These are phyloP conservation scores for Wickerhamomyces silvicola DNA, from an alignment of 805 yeast genomes.

Conservation along the genomic window DNA sequence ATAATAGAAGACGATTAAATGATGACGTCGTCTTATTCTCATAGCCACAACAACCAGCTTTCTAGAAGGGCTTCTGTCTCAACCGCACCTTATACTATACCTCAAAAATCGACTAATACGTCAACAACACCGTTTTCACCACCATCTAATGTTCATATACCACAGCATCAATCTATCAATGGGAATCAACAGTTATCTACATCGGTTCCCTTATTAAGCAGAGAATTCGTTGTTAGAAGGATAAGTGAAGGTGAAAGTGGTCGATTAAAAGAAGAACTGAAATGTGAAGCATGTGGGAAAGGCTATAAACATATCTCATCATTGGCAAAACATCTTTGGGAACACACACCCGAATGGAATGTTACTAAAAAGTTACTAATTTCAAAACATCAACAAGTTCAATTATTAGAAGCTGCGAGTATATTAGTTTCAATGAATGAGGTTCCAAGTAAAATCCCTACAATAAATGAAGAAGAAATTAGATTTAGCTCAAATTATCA, in stretches of 20 bases:
- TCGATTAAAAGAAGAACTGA: conserved; percentile 72
- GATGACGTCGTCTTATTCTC: conserved; percentile 7
- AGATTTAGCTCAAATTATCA: conserved; percentile 7
- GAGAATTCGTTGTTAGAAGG: conserved; percentile 75
- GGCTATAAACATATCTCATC: conserved; percentile 86
- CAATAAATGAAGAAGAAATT: conserved; percentile 2
- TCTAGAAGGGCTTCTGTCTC: conserved; percentile 30
- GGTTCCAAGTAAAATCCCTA: conserved; percentile 1
- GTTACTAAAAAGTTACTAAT: conserved; percentile 74
- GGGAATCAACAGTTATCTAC: conserved; percentile 11
- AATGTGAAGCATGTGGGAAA: conserved; percentile 88
- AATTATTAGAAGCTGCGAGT: conserved; percentile 70
- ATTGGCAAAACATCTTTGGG: conserved; percentile 88
- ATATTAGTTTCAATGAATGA: conserved; percentile 73
- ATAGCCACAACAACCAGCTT: conserved; percentile 15
- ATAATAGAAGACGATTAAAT: background rate
- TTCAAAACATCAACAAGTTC: conserved; percentile 86
- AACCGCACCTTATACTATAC: conserved; percentile 33
- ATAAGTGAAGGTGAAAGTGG: conserved; percentile 86
- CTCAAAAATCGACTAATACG: conserved; percentile 11
- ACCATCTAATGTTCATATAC: conserved; percentile 12
- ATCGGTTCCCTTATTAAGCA: conserved; percentile 37
- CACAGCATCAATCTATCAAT: conserved; percentile 8
- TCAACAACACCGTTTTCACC: conserved; percentile 20
- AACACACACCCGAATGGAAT: conserved; percentile 92